phyloP scores from a whole-genome alignment of 75 land plant species.

The Pinus taeda region DNA sequence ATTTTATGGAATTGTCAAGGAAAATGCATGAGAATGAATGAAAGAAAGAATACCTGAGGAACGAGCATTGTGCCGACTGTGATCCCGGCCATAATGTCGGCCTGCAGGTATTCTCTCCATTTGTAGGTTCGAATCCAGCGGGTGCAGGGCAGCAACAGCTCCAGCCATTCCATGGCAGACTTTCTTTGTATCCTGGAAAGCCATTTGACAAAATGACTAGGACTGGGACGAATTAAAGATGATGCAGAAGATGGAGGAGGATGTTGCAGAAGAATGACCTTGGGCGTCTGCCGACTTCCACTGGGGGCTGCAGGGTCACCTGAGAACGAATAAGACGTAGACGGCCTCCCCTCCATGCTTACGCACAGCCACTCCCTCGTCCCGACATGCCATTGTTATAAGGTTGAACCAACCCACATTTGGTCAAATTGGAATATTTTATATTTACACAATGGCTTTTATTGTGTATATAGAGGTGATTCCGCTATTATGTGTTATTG shows the following conservation, averaged over 20 bases:
- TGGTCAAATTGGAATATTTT: too few species aligned
- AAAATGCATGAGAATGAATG: not conserved
- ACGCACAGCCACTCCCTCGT: too few species aligned
- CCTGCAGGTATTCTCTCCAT: constrained; percentile 63
- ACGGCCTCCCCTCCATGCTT: too few species aligned
- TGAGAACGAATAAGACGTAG: too few species aligned
- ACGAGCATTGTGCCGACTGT: constrained; percentile 97
- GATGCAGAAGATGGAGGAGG: constrained; percentile 21
- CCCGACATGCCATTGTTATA: too few species aligned
- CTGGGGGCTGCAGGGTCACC: not conserved
- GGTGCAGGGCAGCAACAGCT: constrained; percentile 59
- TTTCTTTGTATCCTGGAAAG: constrained; percentile 24
- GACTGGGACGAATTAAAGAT: not conserved
- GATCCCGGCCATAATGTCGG: constrained; percentile 79
- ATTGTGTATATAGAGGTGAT: too few species aligned
- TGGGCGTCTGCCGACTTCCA: constrained; percentile 22
- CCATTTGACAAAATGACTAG: constrained; percentile 15
- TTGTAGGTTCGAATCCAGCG: constrained; percentile 78
- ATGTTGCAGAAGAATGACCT: constrained; percentile 56
- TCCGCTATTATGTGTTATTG: too few species aligned
- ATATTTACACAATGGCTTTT: too few species aligned
- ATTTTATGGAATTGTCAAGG: too few species aligned
- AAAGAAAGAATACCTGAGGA: constrained; percentile 69
- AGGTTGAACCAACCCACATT: too few species aligned
- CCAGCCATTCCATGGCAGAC: constrained; percentile 50